phyloP scores from a whole-genome alignment of 768 basidiomycete species.

The Tylopilus vinaceipallidus region DNA sequence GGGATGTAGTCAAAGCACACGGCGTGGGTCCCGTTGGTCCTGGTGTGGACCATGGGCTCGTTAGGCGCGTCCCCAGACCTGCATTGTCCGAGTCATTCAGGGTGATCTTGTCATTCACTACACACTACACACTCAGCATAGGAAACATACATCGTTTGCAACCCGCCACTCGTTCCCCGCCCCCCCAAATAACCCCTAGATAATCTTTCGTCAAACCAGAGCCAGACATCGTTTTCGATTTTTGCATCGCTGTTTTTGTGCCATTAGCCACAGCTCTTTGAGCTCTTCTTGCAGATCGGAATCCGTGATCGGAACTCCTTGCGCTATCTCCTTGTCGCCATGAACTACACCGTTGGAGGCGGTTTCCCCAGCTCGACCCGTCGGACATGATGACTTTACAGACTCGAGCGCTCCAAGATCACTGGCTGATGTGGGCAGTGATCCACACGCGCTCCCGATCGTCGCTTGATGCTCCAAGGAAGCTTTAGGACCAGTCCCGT shows the following conservation, averaged over 20 bases:
- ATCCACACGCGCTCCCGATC: neutral
- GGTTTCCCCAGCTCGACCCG: neutral
- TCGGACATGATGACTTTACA: neutral
- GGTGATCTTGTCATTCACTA: neutral
- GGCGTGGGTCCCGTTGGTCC: too few relatives aligned
- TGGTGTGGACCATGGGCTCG: neutral
- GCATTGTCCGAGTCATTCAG: neutral
- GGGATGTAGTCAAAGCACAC: neutral
- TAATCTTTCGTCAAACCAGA: neutral
- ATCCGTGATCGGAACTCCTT: neutral
- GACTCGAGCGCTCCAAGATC: neutral
- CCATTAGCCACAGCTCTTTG: conserved; percentile 5
- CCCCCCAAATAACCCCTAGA: neutral
- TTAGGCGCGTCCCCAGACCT: neutral
- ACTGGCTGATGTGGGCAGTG: neutral
- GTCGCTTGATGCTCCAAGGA: neutral
- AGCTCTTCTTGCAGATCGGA: conserved; percentile 11
- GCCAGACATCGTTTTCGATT: neutral
- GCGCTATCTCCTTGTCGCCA: neutral
- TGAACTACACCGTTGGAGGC: neutral
- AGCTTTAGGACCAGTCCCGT: neutral
- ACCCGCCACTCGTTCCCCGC: neutral
- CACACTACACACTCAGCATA: too few relatives aligned
- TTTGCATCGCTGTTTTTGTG: conserved; percentile 1
- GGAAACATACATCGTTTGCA: neutral